Evolutionary conservation across 805 yeast genomes (phyloP), one percentile per base, ranked within the genome.

Genomic region (Hanseniaspora jakobsenii): DNA sequence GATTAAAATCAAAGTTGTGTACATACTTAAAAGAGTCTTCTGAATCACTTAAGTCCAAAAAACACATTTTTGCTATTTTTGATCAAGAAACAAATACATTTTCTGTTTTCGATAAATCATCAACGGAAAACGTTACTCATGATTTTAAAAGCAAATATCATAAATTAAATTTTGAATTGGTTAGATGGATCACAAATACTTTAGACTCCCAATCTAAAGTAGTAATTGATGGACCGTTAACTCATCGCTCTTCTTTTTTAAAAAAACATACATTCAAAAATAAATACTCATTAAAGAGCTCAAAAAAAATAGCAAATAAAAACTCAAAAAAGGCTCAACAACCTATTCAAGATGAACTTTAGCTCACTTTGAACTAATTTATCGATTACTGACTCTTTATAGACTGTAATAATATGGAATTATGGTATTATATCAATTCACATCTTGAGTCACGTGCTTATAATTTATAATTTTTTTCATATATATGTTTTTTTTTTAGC

Each of bases 261-360:
- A 12, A 42, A 35, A 28, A 35, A 17, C 14, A 13, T 10, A 29
- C 34, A 5, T 42, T 42, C 12, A 42, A 42, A 30, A 35, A 28
- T 27, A 35, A 35, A 12, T 29, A 35, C 16, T 7, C 18, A 14
- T 12, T 10, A 34, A 34, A 17, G 13, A 22, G 3, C 19, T 17
- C 18, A 32, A 12, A 13, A 28, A 30, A 6, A 39, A 32, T n/a
- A 28, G 16, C 10, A 30, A 32, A 17, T 21, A 34, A 35, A 14
- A 16, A 35, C 14, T 22, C 26, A 10, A 31, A 30, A 18, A 28
- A 30, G 12, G 27, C 16, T 5, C 12, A 10, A 3, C 5, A 7
- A 24, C 19, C 24, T 5, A 8, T 17, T n/a, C 23, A 12, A 16
- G 46, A 42, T 35, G 46, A 42, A 13, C 30, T 42, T 14, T 42